Percentiles rank a stretch among this genome's conserved stretches.
These are phyloP conservation scores for Pestalotiopsis sp. DNA, from an alignment of 2,329 filamentous ascomycete genomes.

Conservation along the genomic window DNA sequence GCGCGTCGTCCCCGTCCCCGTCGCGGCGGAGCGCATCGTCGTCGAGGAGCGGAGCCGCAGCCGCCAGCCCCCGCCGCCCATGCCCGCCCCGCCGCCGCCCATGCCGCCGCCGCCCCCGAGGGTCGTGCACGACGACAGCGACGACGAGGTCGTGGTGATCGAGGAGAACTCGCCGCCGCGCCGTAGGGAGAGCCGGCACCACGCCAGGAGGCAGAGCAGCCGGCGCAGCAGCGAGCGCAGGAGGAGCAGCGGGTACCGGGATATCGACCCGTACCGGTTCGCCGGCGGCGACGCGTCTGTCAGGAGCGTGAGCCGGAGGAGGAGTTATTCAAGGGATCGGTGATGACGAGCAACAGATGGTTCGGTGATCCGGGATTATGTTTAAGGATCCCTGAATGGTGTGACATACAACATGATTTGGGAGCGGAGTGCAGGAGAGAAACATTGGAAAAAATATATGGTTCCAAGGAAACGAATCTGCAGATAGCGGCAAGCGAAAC, in stretches of 20 bases:
- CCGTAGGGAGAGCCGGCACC: constrained; percentile 24
- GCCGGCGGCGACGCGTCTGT: constrained; percentile 29
- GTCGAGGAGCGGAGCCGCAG: constrained; percentile 25
- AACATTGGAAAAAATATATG: not conserved
- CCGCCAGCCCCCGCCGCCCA: not conserved
- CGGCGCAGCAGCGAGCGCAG: constrained; percentile 24
- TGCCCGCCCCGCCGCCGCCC: constrained; percentile 1
- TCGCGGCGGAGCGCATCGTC: constrained; percentile 27
- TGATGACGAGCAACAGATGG: not conserved
- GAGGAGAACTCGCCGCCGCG: constrained; percentile 35
- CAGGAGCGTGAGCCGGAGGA: constrained; percentile 32
- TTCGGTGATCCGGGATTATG: not conserved
- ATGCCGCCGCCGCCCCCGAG: constrained; percentile 23
- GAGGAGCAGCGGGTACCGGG: constrained; percentile 27
- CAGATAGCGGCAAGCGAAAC: not conserved
- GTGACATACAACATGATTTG: not conserved
- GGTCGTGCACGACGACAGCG: constrained; percentile 26
- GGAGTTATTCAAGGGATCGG: constrained; percentile 32
- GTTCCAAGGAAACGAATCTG: not conserved
- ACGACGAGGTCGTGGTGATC: constrained; percentile 40
- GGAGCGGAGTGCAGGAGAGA: not conserved
- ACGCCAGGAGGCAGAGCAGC: constrained; percentile 23
- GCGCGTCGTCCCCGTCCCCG: constrained; percentile 8
- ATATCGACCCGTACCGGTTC: constrained; percentile 34
- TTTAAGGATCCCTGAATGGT: not conserved